These are phyloP conservation scores for Bombardia bombarda DNA, from an alignment of 495 filamentous ascomycete species.

Conservation along the genomic window DNA sequence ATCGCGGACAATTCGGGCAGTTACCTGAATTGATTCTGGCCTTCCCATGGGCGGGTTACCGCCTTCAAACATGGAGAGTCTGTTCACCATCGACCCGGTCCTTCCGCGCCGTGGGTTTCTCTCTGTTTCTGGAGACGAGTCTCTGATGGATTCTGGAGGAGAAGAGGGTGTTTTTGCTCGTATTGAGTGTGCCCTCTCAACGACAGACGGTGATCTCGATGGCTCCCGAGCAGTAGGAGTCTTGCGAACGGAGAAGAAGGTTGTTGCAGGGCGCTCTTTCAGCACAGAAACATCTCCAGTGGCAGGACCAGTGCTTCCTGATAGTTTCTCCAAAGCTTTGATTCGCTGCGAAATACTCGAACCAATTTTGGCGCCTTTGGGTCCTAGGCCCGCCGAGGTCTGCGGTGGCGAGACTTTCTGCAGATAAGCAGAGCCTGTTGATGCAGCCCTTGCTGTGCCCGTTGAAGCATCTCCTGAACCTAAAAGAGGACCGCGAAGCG, in stretches of 20 bases:
- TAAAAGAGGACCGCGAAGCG: slow-evolving; percentile 34
- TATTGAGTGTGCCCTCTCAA: slow-evolving; percentile 33
- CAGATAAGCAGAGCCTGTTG: slow-evolving; percentile 37
- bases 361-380: slow-evolving; percentile 75
- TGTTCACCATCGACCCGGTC: slow-evolving; percentile 36
- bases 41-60: slow-evolving; percentile 32
- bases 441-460: slow-evolving; percentile 35
- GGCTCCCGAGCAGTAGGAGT: slow-evolving; percentile 29
- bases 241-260: slow-evolving; percentile 49
- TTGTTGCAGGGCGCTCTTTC: slow-evolving; percentile 27
- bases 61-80: slow-evolving; percentile 39
- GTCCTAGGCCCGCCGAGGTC: slow-evolving; percentile 37
- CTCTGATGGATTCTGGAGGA: slow-evolving; percentile 33
- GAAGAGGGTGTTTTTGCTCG: slow-evolving; percentile 27
- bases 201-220: slow-evolving; percentile 38
- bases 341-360: slow-evolving; percentile 86
- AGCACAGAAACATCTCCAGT: slow-evolving; percentile 18
- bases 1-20: slow-evolving; percentile 67
- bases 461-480: slow-evolving; percentile 30
- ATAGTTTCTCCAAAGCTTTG: slow-evolving; percentile 75
- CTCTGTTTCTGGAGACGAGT: slow-evolving; percentile 33
- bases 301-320: slow-evolving; percentile 32
- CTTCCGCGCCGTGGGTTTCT: slow-evolving; percentile 22
- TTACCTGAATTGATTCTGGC: slow-evolving; percentile 72
- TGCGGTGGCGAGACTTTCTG: slow-evolving; percentile 39